These are phyloP conservation scores for Elsinoe fawcettii DNA, from an alignment of 2,329 filamentous ascomycete species.

Conservation along the genomic window DNA sequence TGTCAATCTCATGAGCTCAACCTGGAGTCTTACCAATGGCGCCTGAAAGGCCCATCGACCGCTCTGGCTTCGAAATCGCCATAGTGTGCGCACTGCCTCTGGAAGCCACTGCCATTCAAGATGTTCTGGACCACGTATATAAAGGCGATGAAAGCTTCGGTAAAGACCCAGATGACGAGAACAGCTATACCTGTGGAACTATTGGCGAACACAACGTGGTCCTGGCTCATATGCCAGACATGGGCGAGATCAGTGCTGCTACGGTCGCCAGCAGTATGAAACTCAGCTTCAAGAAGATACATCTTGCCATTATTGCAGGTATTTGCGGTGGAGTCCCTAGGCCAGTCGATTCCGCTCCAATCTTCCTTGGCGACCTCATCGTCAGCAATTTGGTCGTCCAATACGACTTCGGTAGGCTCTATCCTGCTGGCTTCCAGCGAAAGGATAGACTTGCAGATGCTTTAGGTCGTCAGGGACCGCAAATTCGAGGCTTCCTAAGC, in stretches of 20 bases:
- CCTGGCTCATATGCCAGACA: conserved; percentile 17
- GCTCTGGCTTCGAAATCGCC: conserved; percentile 18
- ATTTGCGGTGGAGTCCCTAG: conserved; percentile 21
- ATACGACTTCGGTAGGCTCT: conserved; percentile 27
- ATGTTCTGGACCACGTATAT: conserved; percentile 17
- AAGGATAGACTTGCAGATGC: too few relatives aligned
- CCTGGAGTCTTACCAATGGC: too few relatives aligned
- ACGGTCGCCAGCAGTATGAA: conserved; percentile 17
- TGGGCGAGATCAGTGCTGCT: conserved; percentile 17
- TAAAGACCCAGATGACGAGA: conserved; percentile 17
- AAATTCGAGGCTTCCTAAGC: too few relatives aligned
- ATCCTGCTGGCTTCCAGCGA: conserved; percentile 22
- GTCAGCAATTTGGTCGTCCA: conserved; percentile 26
- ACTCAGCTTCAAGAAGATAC: conserved; percentile 20
- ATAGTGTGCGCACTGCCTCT: conserved; percentile 21
- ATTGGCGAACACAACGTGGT: conserved; percentile 21
- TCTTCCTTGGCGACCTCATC: conserved; percentile 29
- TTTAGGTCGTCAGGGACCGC: too few relatives aligned
- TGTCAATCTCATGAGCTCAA: background rate
- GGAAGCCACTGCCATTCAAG: conserved; percentile 19
- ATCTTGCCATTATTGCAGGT: conserved; percentile 21
- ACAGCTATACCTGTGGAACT: conserved; percentile 21
- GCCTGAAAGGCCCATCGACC: background rate
- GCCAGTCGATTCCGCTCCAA: background rate
- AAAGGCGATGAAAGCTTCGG: background rate